A percentile compares a stretch with the other conserved stretches of the same genome.
Evolutionary conservation across 192 early-diverging fungal species (phyloP).

Genomic region (Coemansia sp.): DNA sequence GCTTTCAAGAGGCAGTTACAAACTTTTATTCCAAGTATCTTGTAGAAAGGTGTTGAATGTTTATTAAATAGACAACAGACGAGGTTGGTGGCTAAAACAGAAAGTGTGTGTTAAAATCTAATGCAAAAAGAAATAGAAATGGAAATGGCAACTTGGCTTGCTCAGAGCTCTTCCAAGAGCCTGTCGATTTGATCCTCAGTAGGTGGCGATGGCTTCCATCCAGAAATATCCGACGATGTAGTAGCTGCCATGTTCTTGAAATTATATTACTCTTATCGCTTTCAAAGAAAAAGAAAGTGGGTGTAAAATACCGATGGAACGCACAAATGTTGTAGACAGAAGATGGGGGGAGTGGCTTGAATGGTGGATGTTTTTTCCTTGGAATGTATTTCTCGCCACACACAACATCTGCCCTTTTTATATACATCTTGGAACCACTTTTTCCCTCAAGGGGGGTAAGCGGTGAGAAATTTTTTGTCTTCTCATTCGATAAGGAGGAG

Average conservation of each 20-base stretch:
- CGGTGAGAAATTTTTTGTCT: background rate
- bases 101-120: background rate
- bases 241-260: constrained; percentile 4
- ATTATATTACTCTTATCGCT: background rate
- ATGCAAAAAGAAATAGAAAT: background rate
- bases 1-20: no score
- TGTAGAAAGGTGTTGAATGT: background rate
- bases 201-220: constrained; percentile 22
- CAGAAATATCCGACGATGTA: no score
- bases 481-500: no score
- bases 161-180: constrained; percentile 15
- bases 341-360: background rate
- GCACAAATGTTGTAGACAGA: background rate
- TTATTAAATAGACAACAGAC: background rate
- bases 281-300: no score
- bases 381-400: background rate
- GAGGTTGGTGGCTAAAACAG: background rate
- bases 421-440: background rate
- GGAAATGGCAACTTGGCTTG: background rate
- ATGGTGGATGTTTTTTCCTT: background rate
- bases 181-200: constrained; percentile 23
- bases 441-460: no score
- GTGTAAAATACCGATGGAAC: no score
- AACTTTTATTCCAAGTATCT: no score
- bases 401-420: background rate